Percentiles rank a stretch among this genome's conserved stretches.
Evolutionary conservation across 148 eudicot genomes (phyloP).

Genomic region (Fagopyrum esculentum): DNA sequence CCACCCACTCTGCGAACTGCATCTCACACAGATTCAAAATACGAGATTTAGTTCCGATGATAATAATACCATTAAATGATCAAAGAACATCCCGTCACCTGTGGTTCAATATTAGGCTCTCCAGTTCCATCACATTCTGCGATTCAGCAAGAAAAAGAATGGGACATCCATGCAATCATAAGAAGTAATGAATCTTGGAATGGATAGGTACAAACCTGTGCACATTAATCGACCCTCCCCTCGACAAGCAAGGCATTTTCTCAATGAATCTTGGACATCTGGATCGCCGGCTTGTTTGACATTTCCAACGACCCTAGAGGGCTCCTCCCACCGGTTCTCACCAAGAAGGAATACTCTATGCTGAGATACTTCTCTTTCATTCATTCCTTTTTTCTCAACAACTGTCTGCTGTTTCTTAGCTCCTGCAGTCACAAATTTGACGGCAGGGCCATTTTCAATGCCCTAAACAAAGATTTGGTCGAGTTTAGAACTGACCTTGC

Average conservation of each 20-base stretch:
- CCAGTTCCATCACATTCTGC: conserved; percentile 98
- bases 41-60: background rate
- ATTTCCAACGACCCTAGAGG: conserved; percentile 55
- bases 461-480: background rate
- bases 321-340: conserved; percentile 95
- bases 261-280: conserved; percentile 22
- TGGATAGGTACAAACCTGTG: conserved; percentile 40
- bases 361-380: conserved; percentile 26
- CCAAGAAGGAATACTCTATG: conserved; percentile 85
- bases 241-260: conserved; percentile 61
- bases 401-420: conserved; percentile 38
- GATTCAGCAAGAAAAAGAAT: background rate
- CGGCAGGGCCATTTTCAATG: conserved; percentile 48
- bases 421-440: conserved; percentile 25
- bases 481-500: background rate
- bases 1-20: conserved; percentile 98
- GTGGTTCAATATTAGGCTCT: conserved; percentile 79
- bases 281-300: conserved; percentile 23
- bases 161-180: background rate
- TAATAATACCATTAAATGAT: background rate
- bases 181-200: background rate
- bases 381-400: conserved; percentile 28
- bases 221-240: conserved; percentile 88
- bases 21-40: background rate
- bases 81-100: conserved; percentile 34